A percentile compares a stretch with the other conserved stretches of the same genome.
Conservation (phyloP, 805 yeast species). For the Teunomyces stri region DNA sequence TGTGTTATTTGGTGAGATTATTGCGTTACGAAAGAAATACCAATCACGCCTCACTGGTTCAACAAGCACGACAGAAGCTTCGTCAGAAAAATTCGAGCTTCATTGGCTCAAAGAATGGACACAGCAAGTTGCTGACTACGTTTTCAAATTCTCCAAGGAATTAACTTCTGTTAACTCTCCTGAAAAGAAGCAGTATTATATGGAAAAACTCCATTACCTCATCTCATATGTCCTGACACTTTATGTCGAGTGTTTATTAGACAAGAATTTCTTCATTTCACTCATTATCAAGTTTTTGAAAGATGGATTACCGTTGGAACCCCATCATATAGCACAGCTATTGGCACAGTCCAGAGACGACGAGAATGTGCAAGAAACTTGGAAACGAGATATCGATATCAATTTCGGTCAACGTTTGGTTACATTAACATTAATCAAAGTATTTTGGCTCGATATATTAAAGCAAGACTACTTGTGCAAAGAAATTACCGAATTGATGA, state of each 20-base stretch:
- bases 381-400: slow-evolving; percentile 19
- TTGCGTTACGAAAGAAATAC: slow-evolving; percentile 30
- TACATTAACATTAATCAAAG: slow-evolving; percentile 48
- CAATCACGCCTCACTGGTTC: slow-evolving; percentile 14
- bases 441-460: slow-evolving; percentile 71
- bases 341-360: slow-evolving; percentile 20
- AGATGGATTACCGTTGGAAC: slow-evolving; percentile 30
- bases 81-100: slow-evolving; percentile 40
- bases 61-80: not conserved
- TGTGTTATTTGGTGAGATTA: slow-evolving; percentile 63
- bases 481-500: slow-evolving; percentile 59
- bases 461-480: slow-evolving; percentile 57
- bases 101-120: slow-evolving; percentile 90
- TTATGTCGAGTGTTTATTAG: slow-evolving; percentile 66
- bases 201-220: slow-evolving; percentile 55
- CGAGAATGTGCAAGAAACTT: slow-evolving; percentile 14
- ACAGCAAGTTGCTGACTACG: slow-evolving; percentile 65
- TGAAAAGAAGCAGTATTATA: slow-evolving; percentile 42
- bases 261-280: slow-evolving; percentile 56
- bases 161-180: slow-evolving; percentile 20
- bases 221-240: slow-evolving; percentile 60
- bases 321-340: slow-evolving; percentile 22
- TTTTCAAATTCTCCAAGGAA: slow-evolving; percentile 50
- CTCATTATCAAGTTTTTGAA: slow-evolving; percentile 60
- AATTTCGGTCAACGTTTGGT: slow-evolving; percentile 36